Base-by-base conservation (phyloP, 1,284 basidiomycete genomes). In the Ceratobasidium theobromae region DNA sequence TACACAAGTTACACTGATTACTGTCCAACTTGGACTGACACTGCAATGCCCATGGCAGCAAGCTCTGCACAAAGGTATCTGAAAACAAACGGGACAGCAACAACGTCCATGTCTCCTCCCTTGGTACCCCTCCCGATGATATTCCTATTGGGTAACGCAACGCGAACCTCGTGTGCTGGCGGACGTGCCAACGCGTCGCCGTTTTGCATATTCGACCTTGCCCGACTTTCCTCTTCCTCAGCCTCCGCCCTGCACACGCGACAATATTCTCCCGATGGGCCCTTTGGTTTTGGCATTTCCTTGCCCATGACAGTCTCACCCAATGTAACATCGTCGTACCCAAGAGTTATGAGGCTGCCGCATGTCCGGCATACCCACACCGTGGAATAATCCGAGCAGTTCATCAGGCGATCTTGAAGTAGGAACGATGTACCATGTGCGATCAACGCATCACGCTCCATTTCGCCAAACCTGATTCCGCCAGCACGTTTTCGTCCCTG, bases 401-500 rank as follows among this genome's bases (percentile, higher is more conserved):
- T 99, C 96, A 99, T 99, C 74, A 99, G 80, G 64, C 97, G 85
- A 77, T 99, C 97, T 81, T 99, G 96, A 25, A 99, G 84, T 49
- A 99, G 83, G 87, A 97, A 99, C 4, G 93, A 94, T 4, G 97
- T 98, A 45, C 97, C 97, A 78, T 99, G 97, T 2, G 97, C 97
- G 72, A 99, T 93, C 57, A 99, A 83, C 14, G 97, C 96, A 75
- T 99, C 97, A 67, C 97, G 91, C 78, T 99, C 97, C 97, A 99
- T 99, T 80, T 99, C 97, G 73, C 97, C 97, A 77, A 99, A 99
- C 70, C 97, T 95, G 73, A 99, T 99, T 76, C 97, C 97, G 75
- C 97, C 97, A 41, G 92, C 94, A 65, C 95, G 91, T 85, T 99
- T 99, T 70, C 97, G 89, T 67, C 97, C 97, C 92, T 97, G 72